Evolutionary conservation across 495 filamentous ascomycete genomes (phyloP).

Genomic region (Clavariopsis aquatica): DNA sequence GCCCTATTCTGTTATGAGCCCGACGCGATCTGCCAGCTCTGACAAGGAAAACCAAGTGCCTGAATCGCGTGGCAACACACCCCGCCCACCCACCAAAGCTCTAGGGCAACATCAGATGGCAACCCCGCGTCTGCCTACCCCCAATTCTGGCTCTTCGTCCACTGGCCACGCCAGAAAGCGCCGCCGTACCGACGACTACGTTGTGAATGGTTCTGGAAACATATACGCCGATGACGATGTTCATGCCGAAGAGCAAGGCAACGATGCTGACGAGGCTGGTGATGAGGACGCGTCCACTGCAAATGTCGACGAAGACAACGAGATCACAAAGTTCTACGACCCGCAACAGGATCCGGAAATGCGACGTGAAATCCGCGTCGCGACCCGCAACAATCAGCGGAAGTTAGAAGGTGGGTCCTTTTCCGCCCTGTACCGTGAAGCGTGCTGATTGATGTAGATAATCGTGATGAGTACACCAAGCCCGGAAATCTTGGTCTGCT

Average conservation of each 20-base stretch:
- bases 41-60: conserved; percentile 61
- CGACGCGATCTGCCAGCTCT: conserved; percentile 49
- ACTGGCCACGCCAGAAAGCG: conserved; percentile 24
- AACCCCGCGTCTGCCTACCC: conserved; percentile 14
- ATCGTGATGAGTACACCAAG: conserved; percentile 41
- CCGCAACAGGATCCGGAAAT: conserved; percentile 85
- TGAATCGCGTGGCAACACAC: conserved; percentile 25
- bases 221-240: conserved; percentile 50
- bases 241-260: conserved; percentile 53
- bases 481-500: conserved; percentile 47
- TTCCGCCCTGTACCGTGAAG: conserved; percentile 1
- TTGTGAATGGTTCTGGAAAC: conserved; percentile 48
- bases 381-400: conserved; percentile 64
- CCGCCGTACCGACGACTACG: conserved; percentile 34
- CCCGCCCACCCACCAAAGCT: conserved; percentile 13
- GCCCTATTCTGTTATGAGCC: conserved; percentile 46
- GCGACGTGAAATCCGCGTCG: conserved; percentile 67
- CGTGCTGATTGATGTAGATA: conserved; percentile 23
- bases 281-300: conserved; percentile 46
- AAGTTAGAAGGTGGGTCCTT: conserved; percentile 60
- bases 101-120: conserved; percentile 12
- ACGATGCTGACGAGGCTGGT: conserved; percentile 38
- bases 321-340: conserved; percentile 63
- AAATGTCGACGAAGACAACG: conserved; percentile 11
- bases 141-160: conserved; percentile 13